phyloP scores from a whole-genome alignment of 23 red algal genomes.

The Gracilaria domingensis region DNA sequence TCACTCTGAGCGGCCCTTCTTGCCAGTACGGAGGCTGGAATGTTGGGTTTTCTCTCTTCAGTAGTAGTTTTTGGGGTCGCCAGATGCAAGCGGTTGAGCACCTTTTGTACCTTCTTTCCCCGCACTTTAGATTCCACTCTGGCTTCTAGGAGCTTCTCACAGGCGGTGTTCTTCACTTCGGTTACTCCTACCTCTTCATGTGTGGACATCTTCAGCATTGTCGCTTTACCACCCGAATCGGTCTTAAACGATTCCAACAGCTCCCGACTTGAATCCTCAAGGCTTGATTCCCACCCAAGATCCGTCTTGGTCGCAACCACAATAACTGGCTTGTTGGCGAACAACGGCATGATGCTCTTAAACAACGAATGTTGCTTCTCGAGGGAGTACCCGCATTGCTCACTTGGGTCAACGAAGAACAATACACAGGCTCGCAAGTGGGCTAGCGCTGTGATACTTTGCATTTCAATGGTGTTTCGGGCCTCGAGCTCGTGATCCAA shows the following conservation, averaged over 20 bases:
- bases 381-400: conserved; percentile 93
- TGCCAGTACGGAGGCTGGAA: conserved; percentile 84
- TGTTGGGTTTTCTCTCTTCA: conserved; percentile 74
- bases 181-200: conserved; percentile 68
- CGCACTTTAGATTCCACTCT: conserved; percentile 86
- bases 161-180: conserved; percentile 84
- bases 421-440: conserved; percentile 91
- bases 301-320: conserved; percentile 95
- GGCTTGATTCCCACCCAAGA: conserved; percentile 87
- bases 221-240: conserved; percentile 38
- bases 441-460: conserved; percentile 96
- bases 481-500: conserved; percentile 94
- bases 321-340: conserved; percentile 92
- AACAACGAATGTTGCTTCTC: conserved; percentile 87
- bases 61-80: conserved; percentile 68
- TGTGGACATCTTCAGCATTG: conserved; percentile 87
- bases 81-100: conserved; percentile 94
- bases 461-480: conserved; percentile 99
- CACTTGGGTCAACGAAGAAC: conserved; percentile 98
- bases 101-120: conserved; percentile 52
- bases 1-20: conserved; percentile 40
- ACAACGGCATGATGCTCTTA: conserved; percentile 85
- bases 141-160: conserved; percentile 85
- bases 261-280: conserved; percentile 52
- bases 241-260: conserved; percentile 56